A percentile compares a stretch with the other conserved stretches of the same genome.
phyloP scores from a whole-genome alignment of 768 basidiomycete genomes.

The Tricholoma sp. region DNA sequence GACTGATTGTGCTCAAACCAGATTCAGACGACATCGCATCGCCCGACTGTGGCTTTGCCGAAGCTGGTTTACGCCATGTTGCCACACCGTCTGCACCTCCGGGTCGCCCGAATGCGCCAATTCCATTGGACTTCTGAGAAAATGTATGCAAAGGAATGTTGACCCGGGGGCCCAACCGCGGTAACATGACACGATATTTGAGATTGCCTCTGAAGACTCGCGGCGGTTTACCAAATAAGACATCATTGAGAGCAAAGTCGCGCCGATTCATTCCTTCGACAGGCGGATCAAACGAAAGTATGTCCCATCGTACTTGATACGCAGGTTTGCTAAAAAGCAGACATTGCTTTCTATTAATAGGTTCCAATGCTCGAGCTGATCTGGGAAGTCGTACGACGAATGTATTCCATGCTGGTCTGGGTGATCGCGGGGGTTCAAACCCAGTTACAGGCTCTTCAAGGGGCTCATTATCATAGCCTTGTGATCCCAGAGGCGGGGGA shows the following conservation, averaged over 20 bases:
- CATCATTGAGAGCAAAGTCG: constrained; percentile 59
- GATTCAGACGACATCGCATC: constrained; percentile 15
- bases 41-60: constrained; percentile 15
- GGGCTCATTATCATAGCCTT: constrained; percentile 30
- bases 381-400: constrained; percentile 47
- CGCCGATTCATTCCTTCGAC: constrained; percentile 56
- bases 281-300: constrained; percentile 68
- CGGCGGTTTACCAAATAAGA: constrained; percentile 50
- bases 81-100: constrained; percentile 33
- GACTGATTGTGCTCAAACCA: constrained; percentile 51
- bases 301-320: constrained; percentile 50
- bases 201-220: constrained; percentile 31
- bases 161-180: constrained; percentile 29
- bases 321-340: constrained; percentile 34
- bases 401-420: constrained; percentile 32
- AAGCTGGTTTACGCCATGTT: constrained; percentile 40
- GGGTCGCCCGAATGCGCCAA: constrained; percentile 39
- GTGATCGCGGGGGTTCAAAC: constrained; percentile 43
- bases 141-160: constrained; percentile 22
- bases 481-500: constrained; percentile 47
- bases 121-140: constrained; percentile 20
- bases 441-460: constrained; percentile 42
- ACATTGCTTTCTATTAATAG: constrained; percentile 45
- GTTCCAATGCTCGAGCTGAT: constrained; percentile 34
- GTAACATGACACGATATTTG: constrained; percentile 38